Evolutionary conservation across 495 filamentous ascomycete genomes (phyloP), one percentile per base, ranked within the genome.

Genomic region (Penicillium chermesinum): DNA sequence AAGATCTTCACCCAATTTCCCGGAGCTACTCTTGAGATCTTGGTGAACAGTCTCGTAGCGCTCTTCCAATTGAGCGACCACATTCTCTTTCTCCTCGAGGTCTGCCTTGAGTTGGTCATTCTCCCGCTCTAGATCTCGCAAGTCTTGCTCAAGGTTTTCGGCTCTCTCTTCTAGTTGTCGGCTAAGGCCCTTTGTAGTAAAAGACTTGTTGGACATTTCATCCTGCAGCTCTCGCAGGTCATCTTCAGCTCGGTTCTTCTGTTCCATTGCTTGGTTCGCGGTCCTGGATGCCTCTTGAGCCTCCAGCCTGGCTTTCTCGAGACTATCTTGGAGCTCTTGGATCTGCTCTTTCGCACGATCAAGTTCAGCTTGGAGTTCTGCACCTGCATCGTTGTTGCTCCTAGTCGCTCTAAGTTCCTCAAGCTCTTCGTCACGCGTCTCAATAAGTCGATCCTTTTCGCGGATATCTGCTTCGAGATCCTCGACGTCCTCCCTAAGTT

Each of bases 181-280:
- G 39, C 80, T 84, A 12, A 88, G 72, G n/a, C 83, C 85, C 59
- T 84, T 90, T 20, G 84, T 84, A 17, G 78, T 83, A 44, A 90
- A 76, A 0, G 85, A 89, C 59, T 88, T 90, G 61, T 89, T 83
- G 7, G 83, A 74, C 74, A 89, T 81, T 53, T 91, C 86, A 38
- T 87, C 83, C 41, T 84, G 84, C 15, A 93, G 64, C 61, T 89
- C 71, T 36, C 70, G 66, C 17, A 78, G 61, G 40, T 81, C 69
- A 14, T 71, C 63, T 46, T 79, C 74, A 0, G 69, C 69, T 18
- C 68, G 63, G 6, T 66, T 57, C 38, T 85, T 87, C 40, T 83
- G 77, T 16, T 75, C 62, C n/a, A 79, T 46, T n/a, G 85, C 84
- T 22, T 78, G 70, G 41, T 86, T 72, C 9, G 83, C 66, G 42